These are phyloP conservation scores for Russula compacta DNA, from an alignment of 768 basidiomycete species.

Conservation along the genomic window DNA sequence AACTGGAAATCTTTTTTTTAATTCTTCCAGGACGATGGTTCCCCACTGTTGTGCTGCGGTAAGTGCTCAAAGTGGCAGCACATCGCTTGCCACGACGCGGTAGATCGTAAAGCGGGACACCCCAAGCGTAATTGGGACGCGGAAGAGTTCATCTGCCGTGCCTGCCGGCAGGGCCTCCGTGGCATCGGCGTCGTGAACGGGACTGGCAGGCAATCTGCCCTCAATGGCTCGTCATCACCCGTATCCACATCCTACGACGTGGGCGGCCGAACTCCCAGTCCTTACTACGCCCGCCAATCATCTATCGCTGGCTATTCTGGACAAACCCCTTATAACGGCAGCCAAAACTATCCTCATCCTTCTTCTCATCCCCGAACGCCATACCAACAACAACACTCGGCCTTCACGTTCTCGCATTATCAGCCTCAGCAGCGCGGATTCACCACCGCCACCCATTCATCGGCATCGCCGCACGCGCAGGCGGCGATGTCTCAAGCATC, in stretches of 20 bases:
- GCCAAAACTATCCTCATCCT: neutral
- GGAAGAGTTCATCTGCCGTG: conserved; percentile 73
- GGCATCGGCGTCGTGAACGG: neutral
- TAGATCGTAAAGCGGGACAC: conserved; percentile 54
- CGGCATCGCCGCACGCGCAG: neutral
- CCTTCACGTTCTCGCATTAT: conserved; percentile 20
- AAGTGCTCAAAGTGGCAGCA: conserved; percentile 85
- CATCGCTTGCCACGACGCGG: conserved; percentile 70
- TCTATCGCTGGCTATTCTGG: neutral
- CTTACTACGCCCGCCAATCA: conserved; percentile 6
- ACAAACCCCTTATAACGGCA: conserved; percentile 3
- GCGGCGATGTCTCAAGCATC: neutral
- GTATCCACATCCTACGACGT: neutral
- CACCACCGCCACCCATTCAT: conserved; percentile 1
- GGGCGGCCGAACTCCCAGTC: conserved; percentile 2
- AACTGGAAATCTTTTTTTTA: neutral
- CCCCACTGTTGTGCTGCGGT: conserved; percentile 75
- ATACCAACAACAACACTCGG: conserved; percentile 5
- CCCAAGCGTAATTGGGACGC: conserved; percentile 72
- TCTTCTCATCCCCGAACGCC: neutral
- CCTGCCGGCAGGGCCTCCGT: conserved; percentile 34
- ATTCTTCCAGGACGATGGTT: conserved; percentile 59
- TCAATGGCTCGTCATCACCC: conserved; percentile 1
- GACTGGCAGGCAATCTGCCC: conserved; percentile 5
- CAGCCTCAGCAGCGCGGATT: conserved; percentile 20